Base-by-base conservation (phyloP, 441 rosid species). In the Croton laevigatus region DNA sequence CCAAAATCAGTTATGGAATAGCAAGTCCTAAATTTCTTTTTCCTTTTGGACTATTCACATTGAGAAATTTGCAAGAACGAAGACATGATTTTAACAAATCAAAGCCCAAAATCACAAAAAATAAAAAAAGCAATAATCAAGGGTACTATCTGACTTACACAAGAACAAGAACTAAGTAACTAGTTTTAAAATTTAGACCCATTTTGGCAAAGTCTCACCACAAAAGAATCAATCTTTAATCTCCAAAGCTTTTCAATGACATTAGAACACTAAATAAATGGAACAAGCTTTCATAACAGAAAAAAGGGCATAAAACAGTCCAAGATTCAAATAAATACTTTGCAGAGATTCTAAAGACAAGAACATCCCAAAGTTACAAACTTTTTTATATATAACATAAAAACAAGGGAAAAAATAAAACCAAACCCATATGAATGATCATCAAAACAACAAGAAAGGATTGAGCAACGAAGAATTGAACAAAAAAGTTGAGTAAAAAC, bases 221-320 rank as follows among this genome's bases (percentile, higher is more conserved):
- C 8, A 17, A 58, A 38, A 19, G 19, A 22, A 70, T 70, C 75
- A 73, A 79, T 40, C 70, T 66, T 37, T 65, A 51, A 57, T 34
- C 23, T 14, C 10, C 16, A 38, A 54, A 42, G 17, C 60, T 62
- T 49, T 64, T 37, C 61, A 13, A 57, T 58, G 78, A 58, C 70
- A 66, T 13, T 20, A 36, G 32, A 6, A 27, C 54, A 23, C 42
- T 68, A 64, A 69, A 62, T 46, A 19, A 71, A 69, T 40, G 46
- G 53, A 57, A 67, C 23, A 65, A 69, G 52, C 60, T 45, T 52
- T 66, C 59, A 12, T 64, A 36, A 17, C 38, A 54, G 54, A 60
- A n/a, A 66, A 45, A 11, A 63, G 14, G n/a, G 44, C 36, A 42
- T 27, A 20, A 46, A 11, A 58, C 45, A 36, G 60, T 59, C 8